phyloP scores from a whole-genome alignment of 1,139 yeast species.

The Geotrichum macrosporum region DNA sequence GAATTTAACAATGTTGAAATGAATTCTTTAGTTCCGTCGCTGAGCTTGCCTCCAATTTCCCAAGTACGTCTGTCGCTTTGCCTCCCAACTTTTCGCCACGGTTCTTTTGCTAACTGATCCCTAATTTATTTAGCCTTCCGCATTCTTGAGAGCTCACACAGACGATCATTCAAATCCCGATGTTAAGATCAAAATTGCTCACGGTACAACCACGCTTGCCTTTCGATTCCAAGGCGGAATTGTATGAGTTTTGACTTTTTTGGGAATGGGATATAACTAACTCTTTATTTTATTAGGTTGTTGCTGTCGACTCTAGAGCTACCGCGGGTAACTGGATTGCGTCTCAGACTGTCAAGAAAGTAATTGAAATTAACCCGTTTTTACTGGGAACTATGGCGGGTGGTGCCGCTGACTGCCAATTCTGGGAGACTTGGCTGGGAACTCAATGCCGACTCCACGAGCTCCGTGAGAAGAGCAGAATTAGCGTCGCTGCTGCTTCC shows the following conservation, averaged over 20 bases:
- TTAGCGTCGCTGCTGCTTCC: constrained; percentile 94
- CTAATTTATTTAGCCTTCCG: constrained; percentile 58
- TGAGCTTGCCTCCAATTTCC: constrained; percentile 76
- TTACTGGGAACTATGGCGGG: constrained; percentile 98
- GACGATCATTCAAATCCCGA: constrained; percentile 91
- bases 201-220: constrained; percentile 97
- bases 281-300: constrained; percentile 40
- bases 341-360: constrained; percentile 95
- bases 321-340: constrained; percentile 99
- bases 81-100: no score
- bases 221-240: constrained; percentile 96
- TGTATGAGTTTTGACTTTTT: constrained; percentile 24
- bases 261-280: not conserved
- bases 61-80: constrained; percentile 37
- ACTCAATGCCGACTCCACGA: constrained; percentile 95
- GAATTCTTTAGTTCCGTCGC: constrained; percentile 48
- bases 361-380: constrained; percentile 92
- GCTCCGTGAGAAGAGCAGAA: constrained; percentile 87
- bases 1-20: constrained; percentile 14
- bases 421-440: constrained; percentile 99
- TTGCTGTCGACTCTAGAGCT: constrained; percentile 97
- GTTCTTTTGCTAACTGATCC: constrained; percentile 4
- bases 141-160: constrained; percentile 93
- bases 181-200: constrained; percentile 92
- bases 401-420: constrained; percentile 99